Evolutionary conservation across 2,329 filamentous ascomycete species (phyloP).

Genomic region (Macrophomina tecta): DNA sequence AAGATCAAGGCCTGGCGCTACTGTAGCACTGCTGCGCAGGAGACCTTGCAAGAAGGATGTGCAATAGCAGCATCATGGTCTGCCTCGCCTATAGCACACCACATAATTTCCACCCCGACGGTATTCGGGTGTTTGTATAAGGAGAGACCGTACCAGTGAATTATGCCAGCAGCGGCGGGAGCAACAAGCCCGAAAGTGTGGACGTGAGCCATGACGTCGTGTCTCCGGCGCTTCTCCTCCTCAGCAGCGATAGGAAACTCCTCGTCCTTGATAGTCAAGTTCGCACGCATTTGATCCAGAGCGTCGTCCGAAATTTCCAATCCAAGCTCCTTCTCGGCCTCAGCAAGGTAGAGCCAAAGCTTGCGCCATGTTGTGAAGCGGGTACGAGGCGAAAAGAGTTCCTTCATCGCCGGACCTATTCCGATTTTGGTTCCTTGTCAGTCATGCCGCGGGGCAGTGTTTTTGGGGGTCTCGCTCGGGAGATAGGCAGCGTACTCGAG

Average conservation of each 20-base stretch:
- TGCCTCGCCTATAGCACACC: background rate
- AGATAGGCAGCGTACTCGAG: conserved; percentile 21
- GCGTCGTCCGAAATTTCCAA: conserved; percentile 74
- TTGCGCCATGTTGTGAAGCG: conserved; percentile 81
- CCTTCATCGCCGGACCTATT: conserved; percentile 49
- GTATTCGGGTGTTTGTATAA: too few relatives aligned
- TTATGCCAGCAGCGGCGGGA: conserved; percentile 80
- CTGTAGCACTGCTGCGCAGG: too few relatives aligned
- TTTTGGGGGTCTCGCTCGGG: background rate
- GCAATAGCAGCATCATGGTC: background rate
- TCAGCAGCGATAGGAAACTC: conserved; percentile 55
- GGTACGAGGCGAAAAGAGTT: conserved; percentile 78
- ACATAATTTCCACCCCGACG: too few relatives aligned
- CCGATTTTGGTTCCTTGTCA: conserved; percentile 5
- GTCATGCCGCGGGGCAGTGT: background rate
- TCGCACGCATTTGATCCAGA: conserved; percentile 53
- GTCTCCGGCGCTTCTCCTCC: conserved; percentile 58
- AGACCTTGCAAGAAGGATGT: too few relatives aligned
- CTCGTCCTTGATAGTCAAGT: conserved; percentile 53
- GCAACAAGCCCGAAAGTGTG: conserved; percentile 76
- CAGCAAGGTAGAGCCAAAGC: conserved; percentile 84
- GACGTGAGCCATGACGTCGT: conserved; percentile 72
- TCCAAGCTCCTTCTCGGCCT: conserved; percentile 81
- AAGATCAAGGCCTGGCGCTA: too few relatives aligned
- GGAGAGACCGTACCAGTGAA: conserved; percentile 62